Conservation (phyloP, 805 yeast species). For the Lipomyces anomalus region DNA sequence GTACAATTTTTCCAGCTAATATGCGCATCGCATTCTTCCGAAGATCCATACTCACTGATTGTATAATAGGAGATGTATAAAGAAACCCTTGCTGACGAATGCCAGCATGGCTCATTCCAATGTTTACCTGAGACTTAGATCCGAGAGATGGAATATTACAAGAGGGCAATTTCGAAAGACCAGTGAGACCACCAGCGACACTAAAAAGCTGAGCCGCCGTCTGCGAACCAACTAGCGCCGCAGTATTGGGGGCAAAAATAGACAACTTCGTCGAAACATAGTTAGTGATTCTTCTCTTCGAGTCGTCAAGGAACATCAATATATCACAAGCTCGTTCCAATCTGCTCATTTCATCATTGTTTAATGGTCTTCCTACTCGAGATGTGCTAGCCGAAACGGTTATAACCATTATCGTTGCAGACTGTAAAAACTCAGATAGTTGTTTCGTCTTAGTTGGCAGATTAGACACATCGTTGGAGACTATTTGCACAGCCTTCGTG, state of each 20-base stretch:
- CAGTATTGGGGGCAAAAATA: slow-evolving; percentile 71
- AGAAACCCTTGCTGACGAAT: slow-evolving; percentile 65
- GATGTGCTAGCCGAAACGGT: slow-evolving; percentile 65
- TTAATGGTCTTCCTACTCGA: slow-evolving; percentile 31
- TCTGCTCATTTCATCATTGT: slow-evolving; percentile 34
- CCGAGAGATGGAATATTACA: slow-evolving; percentile 83
- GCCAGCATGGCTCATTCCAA: slow-evolving; percentile 42
- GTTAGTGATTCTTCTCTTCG: slow-evolving; percentile 41
- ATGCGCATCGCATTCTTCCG: slow-evolving; percentile 70
- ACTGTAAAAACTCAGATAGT: slow-evolving; percentile 43
- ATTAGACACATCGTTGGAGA: slow-evolving; percentile 45
- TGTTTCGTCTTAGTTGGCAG: slow-evolving; percentile 28
- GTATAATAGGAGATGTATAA: slow-evolving; percentile 55
- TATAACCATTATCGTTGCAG: slow-evolving; percentile 64
- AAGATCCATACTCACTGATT: slow-evolving; percentile 50
- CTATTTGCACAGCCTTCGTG: slow-evolving; percentile 44
- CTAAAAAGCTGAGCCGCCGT: slow-evolving; percentile 70
- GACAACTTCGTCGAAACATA: slow-evolving; percentile 55
- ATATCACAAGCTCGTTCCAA: slow-evolving; percentile 45
- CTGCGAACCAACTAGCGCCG: slow-evolving; percentile 63
- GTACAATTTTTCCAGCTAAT: slow-evolving; percentile 66
- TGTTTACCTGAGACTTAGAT: slow-evolving; percentile 37
- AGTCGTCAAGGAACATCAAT: slow-evolving; percentile 42
- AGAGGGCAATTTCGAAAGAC: slow-evolving; percentile 65
- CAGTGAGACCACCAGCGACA: slow-evolving; percentile 60